Conservation (phyloP, 2,329 filamentous ascomycete species). For the Stagonosporopsis vannaccii region DNA sequence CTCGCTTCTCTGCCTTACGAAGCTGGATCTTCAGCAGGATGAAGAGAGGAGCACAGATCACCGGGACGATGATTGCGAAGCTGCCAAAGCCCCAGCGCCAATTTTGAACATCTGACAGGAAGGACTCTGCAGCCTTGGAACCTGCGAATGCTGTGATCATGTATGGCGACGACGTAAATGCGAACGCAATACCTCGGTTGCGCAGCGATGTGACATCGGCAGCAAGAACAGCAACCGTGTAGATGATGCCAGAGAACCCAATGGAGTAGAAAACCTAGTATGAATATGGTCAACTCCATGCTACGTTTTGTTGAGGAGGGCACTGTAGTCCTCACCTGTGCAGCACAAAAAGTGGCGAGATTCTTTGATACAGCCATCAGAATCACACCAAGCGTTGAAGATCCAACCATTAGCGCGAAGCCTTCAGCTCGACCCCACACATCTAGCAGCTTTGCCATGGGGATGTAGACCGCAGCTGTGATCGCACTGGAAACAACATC, state of each 20-base stretch:
- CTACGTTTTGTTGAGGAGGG: no score
- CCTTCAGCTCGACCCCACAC: slow-evolving; percentile 50
- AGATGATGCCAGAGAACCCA: slow-evolving; percentile 66
- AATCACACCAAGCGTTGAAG: slow-evolving; percentile 55
- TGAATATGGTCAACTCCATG: background rate
- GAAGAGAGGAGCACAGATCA: slow-evolving; percentile 52
- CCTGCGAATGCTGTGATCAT: slow-evolving; percentile 25
- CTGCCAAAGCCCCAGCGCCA: slow-evolving; percentile 73
- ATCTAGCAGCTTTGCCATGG: slow-evolving; percentile 48
- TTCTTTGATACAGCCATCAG: slow-evolving; percentile 69
- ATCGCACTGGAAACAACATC: slow-evolving; percentile 27
- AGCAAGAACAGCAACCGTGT: slow-evolving; percentile 69
- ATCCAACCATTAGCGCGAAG: slow-evolving; percentile 38
- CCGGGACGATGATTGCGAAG: slow-evolving; percentile 69
- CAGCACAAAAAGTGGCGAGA: slow-evolving; percentile 46
- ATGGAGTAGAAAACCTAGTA: slow-evolving; percentile 59
- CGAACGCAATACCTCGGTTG: slow-evolving; percentile 58
- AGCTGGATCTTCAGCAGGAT: slow-evolving; percentile 47
- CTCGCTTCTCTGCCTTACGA: slow-evolving; percentile 61
- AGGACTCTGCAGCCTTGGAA: slow-evolving; percentile 60
- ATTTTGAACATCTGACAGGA: slow-evolving; percentile 59
- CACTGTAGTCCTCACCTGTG: background rate
- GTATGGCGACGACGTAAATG: slow-evolving; percentile 45
- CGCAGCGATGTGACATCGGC: slow-evolving; percentile 68
- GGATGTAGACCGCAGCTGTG: slow-evolving; percentile 41